Evolutionary conservation across 805 yeast genomes (phyloP).

Genomic region (Saccharomycopsis fibuligera): DNA sequence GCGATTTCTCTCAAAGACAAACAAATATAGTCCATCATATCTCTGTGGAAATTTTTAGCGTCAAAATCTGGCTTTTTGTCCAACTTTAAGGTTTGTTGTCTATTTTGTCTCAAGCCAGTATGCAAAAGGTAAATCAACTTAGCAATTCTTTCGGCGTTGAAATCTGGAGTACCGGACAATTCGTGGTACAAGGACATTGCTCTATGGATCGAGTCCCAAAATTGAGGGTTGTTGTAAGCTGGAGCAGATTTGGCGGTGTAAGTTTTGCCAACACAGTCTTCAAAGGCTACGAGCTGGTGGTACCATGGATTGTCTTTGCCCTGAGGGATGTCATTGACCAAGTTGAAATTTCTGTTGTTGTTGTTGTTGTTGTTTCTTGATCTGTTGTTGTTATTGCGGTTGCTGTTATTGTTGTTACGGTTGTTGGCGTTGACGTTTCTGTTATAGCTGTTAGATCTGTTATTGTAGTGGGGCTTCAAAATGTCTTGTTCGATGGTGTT

Average conservation of each 20-base stretch:
- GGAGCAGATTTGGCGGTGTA: conserved; percentile 24
- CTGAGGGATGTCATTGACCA: conserved; percentile 21
- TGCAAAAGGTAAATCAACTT: conserved; percentile 46
- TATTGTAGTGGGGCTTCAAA: conserved; percentile 24
- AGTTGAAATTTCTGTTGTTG: conserved; percentile 22
- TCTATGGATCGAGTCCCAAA: conserved; percentile 47
- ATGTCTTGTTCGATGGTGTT: conserved; percentile 16
- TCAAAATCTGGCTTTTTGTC: conserved; percentile 57
- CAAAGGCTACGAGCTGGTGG: conserved; percentile 45
- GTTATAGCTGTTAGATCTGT: conserved; percentile 4
- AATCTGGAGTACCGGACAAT: conserved; percentile 40
- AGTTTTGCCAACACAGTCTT: conserved; percentile 37
- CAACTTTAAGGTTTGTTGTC: conserved; percentile 47
- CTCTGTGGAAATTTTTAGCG: conserved; percentile 48
- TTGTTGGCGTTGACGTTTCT: conserved; percentile 20
- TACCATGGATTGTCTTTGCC: conserved; percentile 39
- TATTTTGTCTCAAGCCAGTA: conserved; percentile 50
- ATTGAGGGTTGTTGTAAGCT: conserved; percentile 34
- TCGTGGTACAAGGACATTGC: conserved; percentile 47
- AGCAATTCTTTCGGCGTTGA: conserved; percentile 41
- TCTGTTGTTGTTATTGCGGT: conserved; percentile 25
- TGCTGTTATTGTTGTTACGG: conserved; percentile 16
- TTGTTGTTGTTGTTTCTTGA: conserved; percentile 24
- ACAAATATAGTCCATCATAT: conserved; percentile 44
- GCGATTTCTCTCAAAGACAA: conserved; percentile 47